Base-by-base conservation (phyloP, 306 rosid genomes). In the Pachyrhizus erosus region DNA sequence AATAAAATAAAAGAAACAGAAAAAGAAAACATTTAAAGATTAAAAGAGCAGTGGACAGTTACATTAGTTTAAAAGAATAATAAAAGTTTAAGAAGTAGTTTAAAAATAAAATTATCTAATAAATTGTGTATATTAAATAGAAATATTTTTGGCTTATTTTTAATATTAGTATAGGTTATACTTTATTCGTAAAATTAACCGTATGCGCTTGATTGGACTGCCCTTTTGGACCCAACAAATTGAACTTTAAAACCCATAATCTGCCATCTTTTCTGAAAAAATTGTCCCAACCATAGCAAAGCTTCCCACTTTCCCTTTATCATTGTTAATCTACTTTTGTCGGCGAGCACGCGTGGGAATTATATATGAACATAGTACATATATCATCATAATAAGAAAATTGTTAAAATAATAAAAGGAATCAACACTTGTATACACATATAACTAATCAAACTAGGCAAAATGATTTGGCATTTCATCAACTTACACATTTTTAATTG, bases 261-360 rank as follows among this genome's bases (percentile, higher is more conserved):
- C 75, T 48, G 68, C 60, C 75, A 45, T 51, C 33, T 73, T 73
- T 79, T 42, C 21, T 29, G 33, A 62, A 43, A 29, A 37, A 78
- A 24, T 7, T 66, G 67, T 69, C 55, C 34, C 70, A 24, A 8
- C 78, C 58, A 58, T 9, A 17, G 10, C 40, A 70, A 55, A 52
- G 57, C 66, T 21, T 34, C 52, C 24, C 61, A 14, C 73, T 65
- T 79, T 58, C 71, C 72, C 46, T 48, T 73, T 27, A 15, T 26
- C 73, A 39, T 18, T 51, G 40, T 65, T 21, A 45, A 54, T 54
- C 54, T 37, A 46, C 29, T 7, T 70, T 61, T 20, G 39, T 77
- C 49, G 71, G 80, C 80, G 77, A 82, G 85, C 86, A 83, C 79
- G 81, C 89, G 42, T 83, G 83, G 73, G 34, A 70, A 70, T 69